These are phyloP conservation scores for Tylopilus sp. DNA, from an alignment of 768 basidiomycete genomes.

Conservation along the genomic window DNA sequence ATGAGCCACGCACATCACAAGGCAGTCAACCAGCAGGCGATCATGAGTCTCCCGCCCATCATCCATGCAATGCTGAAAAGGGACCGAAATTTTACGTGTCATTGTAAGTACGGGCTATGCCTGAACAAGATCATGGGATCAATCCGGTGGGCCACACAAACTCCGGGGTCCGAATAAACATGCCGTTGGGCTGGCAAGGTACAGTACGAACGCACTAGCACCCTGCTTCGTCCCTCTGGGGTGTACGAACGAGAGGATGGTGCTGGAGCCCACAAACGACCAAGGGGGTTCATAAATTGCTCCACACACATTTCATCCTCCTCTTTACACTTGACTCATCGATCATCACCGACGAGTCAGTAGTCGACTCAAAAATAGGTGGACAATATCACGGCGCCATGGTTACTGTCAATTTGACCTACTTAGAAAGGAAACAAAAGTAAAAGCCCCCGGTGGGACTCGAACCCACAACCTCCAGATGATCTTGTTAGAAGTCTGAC, in stretches of 20 bases:
- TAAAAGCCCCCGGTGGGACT: constrained; percentile 73
- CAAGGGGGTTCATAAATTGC: too few relatives aligned
- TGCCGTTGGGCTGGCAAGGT: constrained; percentile 1
- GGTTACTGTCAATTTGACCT: not conserved
- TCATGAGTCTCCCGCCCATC: not conserved
- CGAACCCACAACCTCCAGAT: constrained; percentile 87
- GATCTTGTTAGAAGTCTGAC: constrained; percentile 86
- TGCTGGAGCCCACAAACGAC: too few relatives aligned
- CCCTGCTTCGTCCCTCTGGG: not conserved
- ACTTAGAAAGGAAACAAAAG: constrained; percentile 15
- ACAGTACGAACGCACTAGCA: not conserved
- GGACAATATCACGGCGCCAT: not conserved
- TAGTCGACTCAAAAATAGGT: not conserved
- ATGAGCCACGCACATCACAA: not conserved
- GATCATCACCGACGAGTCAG: not conserved
- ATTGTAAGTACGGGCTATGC: constrained; percentile 9
- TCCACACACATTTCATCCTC: not conserved
- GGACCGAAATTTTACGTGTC: constrained; percentile 22
- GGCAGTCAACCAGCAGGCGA: not conserved
- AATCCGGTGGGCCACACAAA: constrained; percentile 5
- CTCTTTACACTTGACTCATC: not conserved
- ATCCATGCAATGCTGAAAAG: not conserved
- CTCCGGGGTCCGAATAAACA: not conserved
- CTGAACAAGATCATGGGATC: constrained; percentile 5
- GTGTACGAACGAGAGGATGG: not conserved